Evolutionary conservation across 1,284 basidiomycete species (phyloP).

Genomic region (Fomitopsis palustris): DNA sequence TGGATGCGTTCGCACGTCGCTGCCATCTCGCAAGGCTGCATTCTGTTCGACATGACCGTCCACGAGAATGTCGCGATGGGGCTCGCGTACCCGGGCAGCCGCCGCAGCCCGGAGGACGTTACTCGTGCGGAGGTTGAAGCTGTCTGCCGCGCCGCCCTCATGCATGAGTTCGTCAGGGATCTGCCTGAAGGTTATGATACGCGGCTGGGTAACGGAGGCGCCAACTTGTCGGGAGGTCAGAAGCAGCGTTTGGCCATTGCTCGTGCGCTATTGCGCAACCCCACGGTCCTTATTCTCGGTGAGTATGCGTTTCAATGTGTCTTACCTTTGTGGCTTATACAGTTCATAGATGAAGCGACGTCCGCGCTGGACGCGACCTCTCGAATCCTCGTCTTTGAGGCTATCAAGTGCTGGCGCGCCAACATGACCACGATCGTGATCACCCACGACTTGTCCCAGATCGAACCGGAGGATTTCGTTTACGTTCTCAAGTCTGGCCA

Average conservation of each 20-base stretch:
- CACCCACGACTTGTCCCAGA: slow-evolving; percentile 92
- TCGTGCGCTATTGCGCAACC: slow-evolving; percentile 82
- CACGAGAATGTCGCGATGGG: slow-evolving; percentile 91
- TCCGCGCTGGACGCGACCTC: slow-evolving; percentile 92
- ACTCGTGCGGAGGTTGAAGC: slow-evolving; percentile 70
- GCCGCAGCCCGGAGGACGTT: slow-evolving; percentile 42
- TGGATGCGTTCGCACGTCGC: slow-evolving; percentile 77
- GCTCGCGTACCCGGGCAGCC: slow-evolving; percentile 48
- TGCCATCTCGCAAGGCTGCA: slow-evolving; percentile 75
- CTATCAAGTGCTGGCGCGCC: slow-evolving; percentile 78
- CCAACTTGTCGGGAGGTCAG: slow-evolving; percentile 89
- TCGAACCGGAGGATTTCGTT: slow-evolving; percentile 78
- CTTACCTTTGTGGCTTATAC: neutral
- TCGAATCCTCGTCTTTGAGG: slow-evolving; percentile 85
- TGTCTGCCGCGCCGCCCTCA: slow-evolving; percentile 82
- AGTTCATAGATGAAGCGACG: slow-evolving; percentile 85
- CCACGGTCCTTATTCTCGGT: slow-evolving; percentile 91
- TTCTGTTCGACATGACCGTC: slow-evolving; percentile 79
- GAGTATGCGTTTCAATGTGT: slow-evolving; percentile 25
- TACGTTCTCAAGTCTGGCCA: slow-evolving; percentile 85
- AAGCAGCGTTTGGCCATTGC: slow-evolving; percentile 91
- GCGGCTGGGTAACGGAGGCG: slow-evolving; percentile 68
- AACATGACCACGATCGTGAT: slow-evolving; percentile 94
- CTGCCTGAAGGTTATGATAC: slow-evolving; percentile 91
- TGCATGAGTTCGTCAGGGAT: slow-evolving; percentile 85